phyloP scores from a whole-genome alignment of 2,329 filamentous ascomycete genomes.

The Colletotrichum somersetense region DNA sequence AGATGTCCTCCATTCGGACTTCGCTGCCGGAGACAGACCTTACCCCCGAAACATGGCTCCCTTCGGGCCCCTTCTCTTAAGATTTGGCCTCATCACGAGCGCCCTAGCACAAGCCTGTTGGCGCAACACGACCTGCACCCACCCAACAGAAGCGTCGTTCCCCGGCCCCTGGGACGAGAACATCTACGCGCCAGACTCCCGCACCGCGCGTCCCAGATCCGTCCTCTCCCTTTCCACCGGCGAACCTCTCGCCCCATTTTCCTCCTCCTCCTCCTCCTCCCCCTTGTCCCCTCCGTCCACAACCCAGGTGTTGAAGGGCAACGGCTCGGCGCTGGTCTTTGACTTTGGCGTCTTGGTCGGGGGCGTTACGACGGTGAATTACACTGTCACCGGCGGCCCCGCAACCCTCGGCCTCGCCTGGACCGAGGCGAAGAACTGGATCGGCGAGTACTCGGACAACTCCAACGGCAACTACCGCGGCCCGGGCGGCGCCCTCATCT shows the following conservation, averaged over 20 bases:
- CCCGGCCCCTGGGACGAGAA: conserved; percentile 69
- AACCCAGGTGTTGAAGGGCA: too few species aligned
- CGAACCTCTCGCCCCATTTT: conserved; percentile 49
- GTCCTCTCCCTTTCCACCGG: conserved; percentile 54
- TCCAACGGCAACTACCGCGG: too few species aligned
- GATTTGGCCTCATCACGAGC: conserved; percentile 5
- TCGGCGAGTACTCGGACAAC: too few species aligned
- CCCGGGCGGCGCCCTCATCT: too few species aligned
- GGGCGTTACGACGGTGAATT: too few species aligned
- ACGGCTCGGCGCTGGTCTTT: too few species aligned
- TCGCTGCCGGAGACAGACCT: background rate
- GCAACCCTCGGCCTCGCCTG: too few species aligned
- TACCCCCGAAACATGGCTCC: conserved; percentile 9
- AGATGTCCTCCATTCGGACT: too few species aligned
- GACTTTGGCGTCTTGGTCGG: too few species aligned
- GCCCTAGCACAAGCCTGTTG: conserved; percentile 58
- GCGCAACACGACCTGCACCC: conserved; percentile 66
- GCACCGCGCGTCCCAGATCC: conserved; percentile 61
- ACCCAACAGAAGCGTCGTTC: conserved; percentile 63
- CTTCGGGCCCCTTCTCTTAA: conserved; percentile 47
- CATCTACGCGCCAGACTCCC: conserved; percentile 66
- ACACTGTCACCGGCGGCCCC: too few species aligned
- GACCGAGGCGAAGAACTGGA: too few species aligned
- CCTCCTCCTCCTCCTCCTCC: conserved; percentile 43
- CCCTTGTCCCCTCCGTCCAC: too few species aligned